A percentile compares a stretch with the other conserved stretches of the same genome.
Evolutionary conservation across 768 basidiomycete species (phyloP).

Genomic region (Pleurotus platypus): DNA sequence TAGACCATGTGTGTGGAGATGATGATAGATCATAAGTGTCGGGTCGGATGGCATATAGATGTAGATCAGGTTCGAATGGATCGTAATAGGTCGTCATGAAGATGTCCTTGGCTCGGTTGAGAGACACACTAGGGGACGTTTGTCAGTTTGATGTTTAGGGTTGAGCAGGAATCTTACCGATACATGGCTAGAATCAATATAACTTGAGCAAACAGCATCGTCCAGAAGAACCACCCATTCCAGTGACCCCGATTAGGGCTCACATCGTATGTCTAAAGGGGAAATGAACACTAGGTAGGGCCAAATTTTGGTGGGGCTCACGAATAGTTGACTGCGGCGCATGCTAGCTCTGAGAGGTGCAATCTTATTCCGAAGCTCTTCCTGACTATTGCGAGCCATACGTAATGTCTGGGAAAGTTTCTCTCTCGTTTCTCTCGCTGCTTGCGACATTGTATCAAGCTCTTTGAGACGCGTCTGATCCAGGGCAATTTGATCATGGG

Average conservation of each 20-base stretch:
- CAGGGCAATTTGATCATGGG: conserved; percentile 27
- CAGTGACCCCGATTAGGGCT: background rate
- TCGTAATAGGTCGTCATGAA: conserved; percentile 79
- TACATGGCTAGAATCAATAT: conserved; percentile 50
- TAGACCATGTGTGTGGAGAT: conserved; percentile 33
- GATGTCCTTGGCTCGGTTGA: conserved; percentile 43
- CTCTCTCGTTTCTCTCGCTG: conserved; percentile 47
- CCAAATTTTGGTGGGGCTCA: conserved; percentile 20
- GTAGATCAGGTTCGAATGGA: conserved; percentile 71
- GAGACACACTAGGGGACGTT: conserved; percentile 35
- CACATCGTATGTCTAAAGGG: conserved; percentile 11
- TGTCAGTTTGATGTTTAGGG: conserved; percentile 1
- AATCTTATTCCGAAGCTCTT: conserved; percentile 28
- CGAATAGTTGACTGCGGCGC: conserved; percentile 32
- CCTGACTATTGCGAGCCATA: conserved; percentile 31
- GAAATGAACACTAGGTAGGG: background rate
- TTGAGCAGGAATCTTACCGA: conserved; percentile 37
- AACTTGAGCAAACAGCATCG: conserved; percentile 37
- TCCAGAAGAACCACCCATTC: conserved; percentile 30
- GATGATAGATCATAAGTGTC: conserved; percentile 33
- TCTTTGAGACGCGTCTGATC: conserved; percentile 45
- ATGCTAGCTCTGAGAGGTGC: conserved; percentile 30
- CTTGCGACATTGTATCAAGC: conserved; percentile 49
- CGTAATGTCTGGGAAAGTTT: conserved; percentile 38
- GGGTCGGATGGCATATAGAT: conserved; percentile 46